Evolutionary conservation across 441 rosid genomes (phyloP).

Genomic region (Viola pubescens): DNA sequence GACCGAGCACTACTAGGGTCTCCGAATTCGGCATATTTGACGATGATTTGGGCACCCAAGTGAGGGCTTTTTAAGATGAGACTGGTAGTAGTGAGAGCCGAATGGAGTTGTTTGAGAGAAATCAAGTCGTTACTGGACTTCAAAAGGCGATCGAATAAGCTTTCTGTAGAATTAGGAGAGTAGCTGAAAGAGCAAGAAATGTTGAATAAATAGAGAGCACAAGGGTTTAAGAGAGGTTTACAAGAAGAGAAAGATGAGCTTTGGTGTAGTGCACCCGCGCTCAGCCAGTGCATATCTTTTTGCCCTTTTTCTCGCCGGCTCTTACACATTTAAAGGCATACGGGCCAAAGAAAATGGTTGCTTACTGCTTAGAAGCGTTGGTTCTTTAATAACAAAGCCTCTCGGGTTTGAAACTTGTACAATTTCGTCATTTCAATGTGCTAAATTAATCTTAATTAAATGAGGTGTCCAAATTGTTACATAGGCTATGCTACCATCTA

Average conservation of each 20-base stretch:
- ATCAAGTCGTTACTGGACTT: slow-evolving; percentile 24
- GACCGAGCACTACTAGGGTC: slow-evolving; percentile 22
- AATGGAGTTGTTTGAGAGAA: slow-evolving; percentile 36
- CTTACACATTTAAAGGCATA: too few species aligned
- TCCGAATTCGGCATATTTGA: slow-evolving; percentile 34
- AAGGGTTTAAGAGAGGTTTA: slow-evolving; percentile 16
- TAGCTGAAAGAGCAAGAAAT: slow-evolving; percentile 16
- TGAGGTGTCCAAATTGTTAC: too few species aligned
- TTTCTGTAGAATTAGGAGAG: slow-evolving; percentile 21
- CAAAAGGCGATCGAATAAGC: slow-evolving; percentile 22
- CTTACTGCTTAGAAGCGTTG: too few species aligned
- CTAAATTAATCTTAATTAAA: too few species aligned
- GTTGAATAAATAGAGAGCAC: slow-evolving; percentile 1
- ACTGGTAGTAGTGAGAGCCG: slow-evolving; percentile 27
- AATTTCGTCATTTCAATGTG: too few species aligned
- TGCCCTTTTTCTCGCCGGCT: too few species aligned
- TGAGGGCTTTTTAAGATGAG: slow-evolving; percentile 26
- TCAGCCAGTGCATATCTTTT: too few species aligned
- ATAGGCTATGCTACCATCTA: too few species aligned
- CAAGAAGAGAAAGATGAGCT: not conserved
- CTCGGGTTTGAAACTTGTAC: too few species aligned
- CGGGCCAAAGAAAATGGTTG: too few species aligned
- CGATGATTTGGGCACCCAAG: slow-evolving; percentile 33
- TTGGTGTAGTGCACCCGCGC: too few species aligned
- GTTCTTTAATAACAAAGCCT: too few species aligned